A percentile compares a stretch with the other conserved stretches of the same genome.
phyloP scores from a whole-genome alignment of 495 filamentous ascomycete species.

The Tuber magnatum region DNA sequence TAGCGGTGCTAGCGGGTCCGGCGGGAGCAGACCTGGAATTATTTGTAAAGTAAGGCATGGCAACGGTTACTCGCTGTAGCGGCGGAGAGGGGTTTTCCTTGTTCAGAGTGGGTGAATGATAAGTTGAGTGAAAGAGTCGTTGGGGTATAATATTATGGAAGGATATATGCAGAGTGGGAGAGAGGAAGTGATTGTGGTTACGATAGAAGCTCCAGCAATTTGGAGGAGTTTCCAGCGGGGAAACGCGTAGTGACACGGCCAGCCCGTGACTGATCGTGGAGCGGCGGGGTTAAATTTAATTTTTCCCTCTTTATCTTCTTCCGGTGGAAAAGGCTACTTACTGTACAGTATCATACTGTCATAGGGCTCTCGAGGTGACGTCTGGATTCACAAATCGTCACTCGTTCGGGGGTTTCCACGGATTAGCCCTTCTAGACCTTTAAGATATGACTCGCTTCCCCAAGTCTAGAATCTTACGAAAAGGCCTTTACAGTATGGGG shows the following conservation, averaged over 20 bases:
- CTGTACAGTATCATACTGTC: too few species aligned
- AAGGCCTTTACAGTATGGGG: not conserved
- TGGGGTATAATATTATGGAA: not conserved
- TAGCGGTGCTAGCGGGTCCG: slow-evolving; percentile 47
- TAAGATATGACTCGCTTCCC: not conserved
- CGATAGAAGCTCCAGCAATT: not conserved
- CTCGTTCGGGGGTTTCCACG: not conserved
- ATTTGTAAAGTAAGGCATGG: not conserved
- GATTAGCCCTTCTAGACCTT: not conserved
- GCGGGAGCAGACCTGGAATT: not conserved
- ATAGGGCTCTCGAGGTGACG: not conserved
- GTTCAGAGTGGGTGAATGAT: too few species aligned
- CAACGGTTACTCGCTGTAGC: not conserved
- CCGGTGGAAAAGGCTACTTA: not conserved
- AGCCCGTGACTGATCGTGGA: not conserved
- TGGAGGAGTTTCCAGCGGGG: not conserved
- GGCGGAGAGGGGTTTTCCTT: not conserved
- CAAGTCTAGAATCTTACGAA: not conserved
- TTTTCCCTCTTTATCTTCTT: not conserved
- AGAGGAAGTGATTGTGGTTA: not conserved
- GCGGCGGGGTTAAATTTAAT: not conserved
- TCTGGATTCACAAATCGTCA: not conserved
- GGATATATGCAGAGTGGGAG: not conserved
- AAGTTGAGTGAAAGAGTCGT: not conserved
- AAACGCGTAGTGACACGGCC: not conserved